Evolutionary conservation across 1,139 yeast genomes (phyloP).

Genomic region (Hansenula sp.): DNA sequence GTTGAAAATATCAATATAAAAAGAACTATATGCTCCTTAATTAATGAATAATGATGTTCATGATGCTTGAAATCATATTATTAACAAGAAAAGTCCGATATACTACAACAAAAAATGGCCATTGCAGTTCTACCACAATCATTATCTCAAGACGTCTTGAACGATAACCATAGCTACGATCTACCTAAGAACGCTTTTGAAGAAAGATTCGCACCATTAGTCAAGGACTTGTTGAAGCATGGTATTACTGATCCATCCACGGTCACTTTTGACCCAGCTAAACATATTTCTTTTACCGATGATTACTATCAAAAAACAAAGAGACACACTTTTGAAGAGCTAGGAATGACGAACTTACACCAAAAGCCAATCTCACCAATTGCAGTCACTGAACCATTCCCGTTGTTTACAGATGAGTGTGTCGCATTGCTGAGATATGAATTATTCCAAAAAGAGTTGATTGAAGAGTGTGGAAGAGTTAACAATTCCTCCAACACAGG

Average conservation of each 20-base stretch:
- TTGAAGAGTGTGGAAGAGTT: constrained; percentile 40
- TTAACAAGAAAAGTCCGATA: no score
- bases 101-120: no score
- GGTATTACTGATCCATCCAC: background rate
- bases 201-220: background rate
- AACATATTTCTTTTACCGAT: constrained; percentile 36
- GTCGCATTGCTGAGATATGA: constrained; percentile 51
- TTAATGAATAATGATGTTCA: no score
- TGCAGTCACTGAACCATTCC: constrained; percentile 56
- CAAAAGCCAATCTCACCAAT: constrained; percentile 35
- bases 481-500: constrained; percentile 34
- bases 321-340: constrained; percentile 43
- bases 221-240: background rate
- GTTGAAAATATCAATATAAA: no score
- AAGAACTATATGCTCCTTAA: no score
- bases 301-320: constrained; percentile 31
- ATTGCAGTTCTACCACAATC: no score
- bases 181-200: no score
- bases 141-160: no score
- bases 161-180: no score
- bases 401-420: constrained; percentile 54
- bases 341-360: no score
- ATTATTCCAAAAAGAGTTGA: constrained; percentile 39
- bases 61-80: no score
- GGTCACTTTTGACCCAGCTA: constrained; percentile 35